These are phyloP conservation scores for Euryodendron excelsum DNA, from an alignment of 148 eudicot genomes.

Conservation along the genomic window DNA sequence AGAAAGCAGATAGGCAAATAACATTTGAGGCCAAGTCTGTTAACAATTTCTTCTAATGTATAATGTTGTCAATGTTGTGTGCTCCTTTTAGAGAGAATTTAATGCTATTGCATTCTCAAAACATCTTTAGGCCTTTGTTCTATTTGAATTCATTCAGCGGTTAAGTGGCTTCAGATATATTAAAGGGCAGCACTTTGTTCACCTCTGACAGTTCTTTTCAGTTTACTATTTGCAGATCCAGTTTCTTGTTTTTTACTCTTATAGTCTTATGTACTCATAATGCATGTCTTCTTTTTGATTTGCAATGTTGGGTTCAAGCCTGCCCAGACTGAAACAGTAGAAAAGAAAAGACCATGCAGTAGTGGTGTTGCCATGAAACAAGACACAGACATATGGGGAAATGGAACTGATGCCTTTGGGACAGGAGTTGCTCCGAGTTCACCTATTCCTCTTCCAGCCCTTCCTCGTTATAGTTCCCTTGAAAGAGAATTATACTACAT, in stretches of 20 bases:
- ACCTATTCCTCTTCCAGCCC: conserved; percentile 52
- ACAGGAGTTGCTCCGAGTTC: conserved; percentile 39
- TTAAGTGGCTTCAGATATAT: background rate
- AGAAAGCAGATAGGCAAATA: too few relatives aligned
- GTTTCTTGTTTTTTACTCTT: background rate
- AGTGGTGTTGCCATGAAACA: conserved; percentile 22
- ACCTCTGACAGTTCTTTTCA: background rate
- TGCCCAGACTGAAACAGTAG: conserved; percentile 23
- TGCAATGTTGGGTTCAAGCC: conserved; percentile 1
- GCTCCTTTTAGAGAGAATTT: background rate
- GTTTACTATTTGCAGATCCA: background rate
- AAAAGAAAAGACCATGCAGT: conserved; percentile 21
- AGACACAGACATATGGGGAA: conserved; percentile 15
- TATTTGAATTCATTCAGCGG: background rate
- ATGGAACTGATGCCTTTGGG: conserved; percentile 16
- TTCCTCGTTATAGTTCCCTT: conserved; percentile 32
- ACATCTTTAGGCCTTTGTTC: background rate
- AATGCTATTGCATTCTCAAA: background rate
- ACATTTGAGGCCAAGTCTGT: too few relatives aligned
- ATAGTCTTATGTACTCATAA: background rate
- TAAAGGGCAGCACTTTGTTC: background rate
- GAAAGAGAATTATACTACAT: conserved; percentile 48
- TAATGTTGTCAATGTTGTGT: background rate
- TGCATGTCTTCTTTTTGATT: background rate
- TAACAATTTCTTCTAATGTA: background rate